A percentile compares a stretch with the other conserved stretches of the same genome.
phyloP scores from a whole-genome alignment of 2,329 filamentous ascomycete genomes.

The Neofusicoccum kwambonambiense region DNA sequence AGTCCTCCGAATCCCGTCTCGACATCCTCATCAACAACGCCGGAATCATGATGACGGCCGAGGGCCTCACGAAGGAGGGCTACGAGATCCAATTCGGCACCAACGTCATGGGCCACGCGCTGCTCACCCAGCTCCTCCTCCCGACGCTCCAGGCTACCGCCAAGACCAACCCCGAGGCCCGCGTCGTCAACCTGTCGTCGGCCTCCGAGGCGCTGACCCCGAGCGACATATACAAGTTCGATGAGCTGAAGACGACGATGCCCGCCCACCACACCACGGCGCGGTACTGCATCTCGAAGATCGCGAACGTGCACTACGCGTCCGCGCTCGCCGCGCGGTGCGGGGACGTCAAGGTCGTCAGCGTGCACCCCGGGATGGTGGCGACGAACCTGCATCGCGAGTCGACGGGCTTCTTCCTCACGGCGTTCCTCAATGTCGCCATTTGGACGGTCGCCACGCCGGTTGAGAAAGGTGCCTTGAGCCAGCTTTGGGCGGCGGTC shows the following conservation, averaged over 20 bases:
- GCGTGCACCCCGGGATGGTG: background rate
- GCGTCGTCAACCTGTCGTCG: too few relatives aligned
- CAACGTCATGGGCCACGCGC: conserved; percentile 52
- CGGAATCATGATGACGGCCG: conserved; percentile 41
- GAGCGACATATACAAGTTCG: too few relatives aligned
- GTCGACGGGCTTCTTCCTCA: background rate
- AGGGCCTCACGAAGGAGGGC: conserved; percentile 45
- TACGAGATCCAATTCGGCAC: conserved; percentile 54
- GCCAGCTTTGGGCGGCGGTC: too few relatives aligned
- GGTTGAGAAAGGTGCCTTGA: too few relatives aligned
- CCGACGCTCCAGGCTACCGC: conserved; percentile 45
- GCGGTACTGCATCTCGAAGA: too few relatives aligned
- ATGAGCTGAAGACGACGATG: too few relatives aligned
- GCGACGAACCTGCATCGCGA: background rate
- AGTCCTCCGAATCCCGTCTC: conserved; percentile 36
- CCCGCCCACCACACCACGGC: too few relatives aligned
- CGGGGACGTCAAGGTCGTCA: background rate
- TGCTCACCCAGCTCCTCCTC: conserved; percentile 48
- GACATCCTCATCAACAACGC: conserved; percentile 51
- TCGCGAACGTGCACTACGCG: too few relatives aligned
- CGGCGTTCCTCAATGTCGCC: background rate
- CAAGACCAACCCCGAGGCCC: background rate
- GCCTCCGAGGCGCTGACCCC: too few relatives aligned
- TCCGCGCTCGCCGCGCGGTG: too few relatives aligned
- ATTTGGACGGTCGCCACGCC: too few relatives aligned